These are phyloP conservation scores for Amanita jacksonii DNA, from an alignment of 768 basidiomycete species.

Conservation along the genomic window DNA sequence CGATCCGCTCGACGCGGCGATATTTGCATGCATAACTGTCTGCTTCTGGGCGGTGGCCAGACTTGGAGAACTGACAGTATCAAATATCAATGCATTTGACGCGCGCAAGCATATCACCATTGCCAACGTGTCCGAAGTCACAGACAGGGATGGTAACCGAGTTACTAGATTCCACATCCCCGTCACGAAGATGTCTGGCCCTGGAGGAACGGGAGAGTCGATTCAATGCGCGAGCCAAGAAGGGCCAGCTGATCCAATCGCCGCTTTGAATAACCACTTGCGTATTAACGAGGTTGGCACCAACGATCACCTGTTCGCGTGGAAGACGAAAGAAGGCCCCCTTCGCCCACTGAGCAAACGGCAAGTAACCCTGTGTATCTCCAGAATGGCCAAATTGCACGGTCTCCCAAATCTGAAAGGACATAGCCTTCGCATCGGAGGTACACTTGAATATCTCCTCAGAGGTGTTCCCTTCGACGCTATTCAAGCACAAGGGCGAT, in stretches of 20 bases:
- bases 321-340: background rate
- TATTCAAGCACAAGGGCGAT: too few relatives aligned
- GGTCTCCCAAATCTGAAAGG: too few relatives aligned
- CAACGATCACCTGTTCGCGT: slow-evolving; percentile 12
- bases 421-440: too few relatives aligned
- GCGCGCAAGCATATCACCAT: background rate
- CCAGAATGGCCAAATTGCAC: background rate
- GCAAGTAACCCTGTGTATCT: background rate
- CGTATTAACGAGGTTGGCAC: slow-evolving; percentile 16
- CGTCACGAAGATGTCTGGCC: too few relatives aligned
- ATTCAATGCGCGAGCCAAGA: slow-evolving; percentile 18
- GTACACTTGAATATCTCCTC: too few relatives aligned
- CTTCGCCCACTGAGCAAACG: background rate
- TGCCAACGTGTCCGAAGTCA: background rate
- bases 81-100: background rate
- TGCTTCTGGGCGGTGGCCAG: too few relatives aligned
- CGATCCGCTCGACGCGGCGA: background rate
- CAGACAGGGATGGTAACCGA: background rate
- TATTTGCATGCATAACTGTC: too few relatives aligned
- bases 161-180: too few relatives aligned
- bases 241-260: slow-evolving; percentile 13
- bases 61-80: background rate
- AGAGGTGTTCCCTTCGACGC: too few relatives aligned
- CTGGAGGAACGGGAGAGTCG: slow-evolving; percentile 17
- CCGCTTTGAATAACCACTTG: slow-evolving; percentile 17